phyloP scores from a whole-genome alignment of 2,329 filamentous ascomycete species.

The Coniochaeta prunicola region DNA sequence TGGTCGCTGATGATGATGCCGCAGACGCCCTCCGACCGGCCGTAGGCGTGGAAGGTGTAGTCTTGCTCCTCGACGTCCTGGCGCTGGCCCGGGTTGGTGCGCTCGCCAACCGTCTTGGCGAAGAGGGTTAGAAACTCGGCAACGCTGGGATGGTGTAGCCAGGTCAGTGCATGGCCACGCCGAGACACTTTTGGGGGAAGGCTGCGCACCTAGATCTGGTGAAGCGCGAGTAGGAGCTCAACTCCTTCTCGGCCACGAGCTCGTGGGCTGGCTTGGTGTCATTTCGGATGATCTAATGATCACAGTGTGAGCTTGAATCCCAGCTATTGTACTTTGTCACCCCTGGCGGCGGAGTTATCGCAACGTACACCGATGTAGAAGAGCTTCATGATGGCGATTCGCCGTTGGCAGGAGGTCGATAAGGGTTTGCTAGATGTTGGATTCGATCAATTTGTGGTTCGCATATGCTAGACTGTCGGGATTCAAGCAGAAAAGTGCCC shows the following conservation, averaged over 20 bases:
- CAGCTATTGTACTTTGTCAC: not conserved
- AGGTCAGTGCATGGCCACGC: too few species aligned
- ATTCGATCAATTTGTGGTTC: not conserved
- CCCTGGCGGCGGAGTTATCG: not conserved
- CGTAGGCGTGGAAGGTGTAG: slow-evolving; percentile 72
- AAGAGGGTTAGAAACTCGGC: slow-evolving; percentile 73
- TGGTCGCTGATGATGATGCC: slow-evolving; percentile 66
- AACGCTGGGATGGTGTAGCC: slow-evolving; percentile 25
- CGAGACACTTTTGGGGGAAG: too few species aligned
- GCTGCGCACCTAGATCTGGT: slow-evolving; percentile 36
- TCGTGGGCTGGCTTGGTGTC: slow-evolving; percentile 69
- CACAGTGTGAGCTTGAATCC: not conserved
- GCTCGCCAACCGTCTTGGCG: slow-evolving; percentile 78
- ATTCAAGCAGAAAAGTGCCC: not conserved
- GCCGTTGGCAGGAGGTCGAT: slow-evolving; percentile 16
- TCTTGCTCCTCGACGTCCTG: slow-evolving; percentile 78
- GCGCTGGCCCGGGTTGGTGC: slow-evolving; percentile 65
- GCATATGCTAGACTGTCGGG: not conserved
- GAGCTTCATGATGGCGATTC: slow-evolving; percentile 58
- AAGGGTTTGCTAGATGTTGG: not conserved
- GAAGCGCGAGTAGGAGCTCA: slow-evolving; percentile 47
- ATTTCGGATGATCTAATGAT: slow-evolving; percentile 68
- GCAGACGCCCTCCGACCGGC: slow-evolving; percentile 63
- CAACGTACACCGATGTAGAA: slow-evolving; percentile 74
- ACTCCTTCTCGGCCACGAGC: slow-evolving; percentile 68